phyloP scores from a whole-genome alignment of 768 basidiomycete species.

The Mycena belliarum region DNA sequence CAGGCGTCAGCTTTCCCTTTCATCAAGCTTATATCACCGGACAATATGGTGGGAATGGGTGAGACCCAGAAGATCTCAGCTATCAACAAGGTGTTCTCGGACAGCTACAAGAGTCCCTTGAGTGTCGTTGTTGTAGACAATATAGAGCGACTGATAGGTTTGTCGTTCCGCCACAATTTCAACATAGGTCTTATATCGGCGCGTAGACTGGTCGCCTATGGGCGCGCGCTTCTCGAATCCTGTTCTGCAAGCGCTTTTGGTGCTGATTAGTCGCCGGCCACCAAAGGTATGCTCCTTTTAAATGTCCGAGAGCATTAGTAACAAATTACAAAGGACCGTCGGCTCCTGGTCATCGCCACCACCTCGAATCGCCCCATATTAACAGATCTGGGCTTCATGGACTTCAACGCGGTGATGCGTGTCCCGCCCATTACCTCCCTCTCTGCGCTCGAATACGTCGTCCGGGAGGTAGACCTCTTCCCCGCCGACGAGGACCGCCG shows the following conservation, averaged over 20 bases:
- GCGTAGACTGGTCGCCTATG: conserved; percentile 87
- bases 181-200: not conserved
- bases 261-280: conserved; percentile 84
- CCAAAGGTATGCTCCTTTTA: conserved; percentile 70
- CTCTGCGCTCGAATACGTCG: conserved; percentile 68
- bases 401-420: conserved; percentile 87
- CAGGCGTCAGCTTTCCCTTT: conserved; percentile 94
- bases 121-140: conserved; percentile 97
- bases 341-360: conserved; percentile 89
- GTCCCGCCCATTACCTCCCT: conserved; percentile 82
- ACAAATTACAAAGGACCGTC: conserved; percentile 64
- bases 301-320: not conserved
- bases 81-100: conserved; percentile 89
- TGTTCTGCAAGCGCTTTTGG: conserved; percentile 87
- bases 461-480: conserved; percentile 83
- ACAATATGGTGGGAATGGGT: conserved; percentile 95
- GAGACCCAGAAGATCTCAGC: conserved; percentile 89
- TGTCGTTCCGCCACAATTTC: not conserved
- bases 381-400: conserved; percentile 84
- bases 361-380: conserved; percentile 87
- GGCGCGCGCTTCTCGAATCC: conserved; percentile 96
- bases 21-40: conserved; percentile 95
- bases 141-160: conserved; percentile 89
- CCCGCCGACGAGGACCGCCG: conserved; percentile 50
- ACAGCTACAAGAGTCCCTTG: conserved; percentile 96